phyloP scores from a whole-genome alignment of 805 yeast species.

The Ogataea nitratoaversa region DNA sequence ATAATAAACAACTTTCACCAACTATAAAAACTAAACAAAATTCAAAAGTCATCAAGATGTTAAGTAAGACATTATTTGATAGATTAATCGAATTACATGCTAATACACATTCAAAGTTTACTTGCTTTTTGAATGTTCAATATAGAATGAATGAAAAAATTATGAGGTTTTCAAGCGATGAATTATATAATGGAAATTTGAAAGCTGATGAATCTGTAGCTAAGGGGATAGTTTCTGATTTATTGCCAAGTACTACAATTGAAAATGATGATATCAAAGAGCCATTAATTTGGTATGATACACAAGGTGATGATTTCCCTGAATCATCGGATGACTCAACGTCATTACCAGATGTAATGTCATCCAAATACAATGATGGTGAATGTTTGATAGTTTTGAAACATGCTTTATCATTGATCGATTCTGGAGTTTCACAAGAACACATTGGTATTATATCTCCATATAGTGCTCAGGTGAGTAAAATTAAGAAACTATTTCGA shows the following conservation, averaged over 20 bases:
- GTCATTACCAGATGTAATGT: constrained; percentile 20
- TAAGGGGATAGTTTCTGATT: constrained; percentile 47
- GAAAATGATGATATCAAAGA: constrained; percentile 45
- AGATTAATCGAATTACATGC: constrained; percentile 52
- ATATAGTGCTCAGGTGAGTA: constrained; percentile 78
- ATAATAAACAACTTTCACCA: constrained; percentile 88
- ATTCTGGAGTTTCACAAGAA: constrained; percentile 46
- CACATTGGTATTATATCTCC: constrained; percentile 88
- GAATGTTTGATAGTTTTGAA: constrained; percentile 61
- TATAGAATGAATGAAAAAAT: constrained; percentile 82
- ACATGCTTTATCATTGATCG: constrained; percentile 51
- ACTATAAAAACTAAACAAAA: constrained; percentile 60
- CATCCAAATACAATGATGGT: constrained; percentile 72
- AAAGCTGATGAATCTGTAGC: constrained; percentile 60
- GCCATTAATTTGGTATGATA: constrained; percentile 80
- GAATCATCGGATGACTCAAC: constrained; percentile 46
- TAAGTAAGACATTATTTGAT: constrained; percentile 77
- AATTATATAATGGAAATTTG: constrained; percentile 60
- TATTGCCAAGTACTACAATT: constrained; percentile 35
- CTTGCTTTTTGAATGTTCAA: constrained; percentile 66
- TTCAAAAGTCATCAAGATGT: constrained; percentile 35
- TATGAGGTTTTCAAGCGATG: constrained; percentile 71
- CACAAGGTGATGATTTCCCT: constrained; percentile 82
- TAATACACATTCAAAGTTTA: constrained; percentile 37
- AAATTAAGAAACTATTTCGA: constrained; percentile 46